A percentile compares a stretch with the other conserved stretches of the same genome.
Conservation (phyloP, 306 rosid species). For the Crotalaria pallida region DNA sequence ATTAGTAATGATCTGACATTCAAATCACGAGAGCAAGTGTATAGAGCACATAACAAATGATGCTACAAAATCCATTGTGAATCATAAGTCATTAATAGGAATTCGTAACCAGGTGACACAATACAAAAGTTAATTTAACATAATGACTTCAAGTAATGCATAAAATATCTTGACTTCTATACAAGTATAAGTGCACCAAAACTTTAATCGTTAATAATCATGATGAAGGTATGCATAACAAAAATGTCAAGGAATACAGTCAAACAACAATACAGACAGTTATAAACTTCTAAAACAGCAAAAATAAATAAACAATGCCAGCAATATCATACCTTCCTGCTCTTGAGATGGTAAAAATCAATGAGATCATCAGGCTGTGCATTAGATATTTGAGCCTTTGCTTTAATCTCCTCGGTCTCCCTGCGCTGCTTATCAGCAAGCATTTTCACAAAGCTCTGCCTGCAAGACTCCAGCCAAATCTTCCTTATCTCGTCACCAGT, state of each 20-base stretch:
- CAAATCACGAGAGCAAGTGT: neutral
- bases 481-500: slow-evolving; percentile 69
- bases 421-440: slow-evolving; percentile 87
- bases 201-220: neutral
- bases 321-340: slow-evolving; percentile 91
- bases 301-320: slow-evolving; percentile 10
- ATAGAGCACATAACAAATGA: neutral
- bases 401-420: slow-evolving; percentile 81
- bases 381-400: slow-evolving; percentile 77
- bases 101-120: neutral
- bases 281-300: neutral
- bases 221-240: slow-evolving; percentile 1
- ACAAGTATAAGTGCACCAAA: neutral
- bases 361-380: slow-evolving; percentile 99
- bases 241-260: neutral
- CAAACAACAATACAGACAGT: neutral
- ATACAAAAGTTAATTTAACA: neutral
- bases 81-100: neutral
- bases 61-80: neutral
- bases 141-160: slow-evolving; percentile 4
- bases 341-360: slow-evolving; percentile 96
- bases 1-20: too few species aligned
- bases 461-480: slow-evolving; percentile 87
- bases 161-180: neutral
- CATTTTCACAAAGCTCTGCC: slow-evolving; percentile 93